Percentiles rank a stretch among this genome's conserved stretches.
Evolutionary conservation across 2,329 filamentous ascomycete genomes (phyloP).

Genomic region (Aspergillus arachidicola): DNA sequence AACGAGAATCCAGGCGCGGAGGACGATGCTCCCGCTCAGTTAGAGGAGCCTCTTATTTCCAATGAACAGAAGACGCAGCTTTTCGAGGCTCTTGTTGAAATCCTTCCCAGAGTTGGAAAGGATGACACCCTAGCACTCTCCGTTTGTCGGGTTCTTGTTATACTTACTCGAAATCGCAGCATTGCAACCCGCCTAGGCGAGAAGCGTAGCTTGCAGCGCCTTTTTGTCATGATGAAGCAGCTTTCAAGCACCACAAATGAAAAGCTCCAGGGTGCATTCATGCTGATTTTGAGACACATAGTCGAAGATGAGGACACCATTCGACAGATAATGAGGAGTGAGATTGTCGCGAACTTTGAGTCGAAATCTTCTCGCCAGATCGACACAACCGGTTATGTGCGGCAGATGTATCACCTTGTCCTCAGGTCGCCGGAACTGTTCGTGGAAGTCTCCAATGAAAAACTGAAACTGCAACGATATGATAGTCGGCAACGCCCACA

Average conservation of each 20-base stretch:
- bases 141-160: slow-evolving; percentile 78
- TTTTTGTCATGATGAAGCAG: slow-evolving; percentile 96
- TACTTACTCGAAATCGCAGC: slow-evolving; percentile 77
- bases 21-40: slow-evolving; percentile 58
- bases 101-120: slow-evolving; percentile 84
- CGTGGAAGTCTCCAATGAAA: slow-evolving; percentile 82
- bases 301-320: slow-evolving; percentile 91
- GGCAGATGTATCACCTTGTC: slow-evolving; percentile 75
- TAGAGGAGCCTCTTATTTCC: slow-evolving; percentile 65
- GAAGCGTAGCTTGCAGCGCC: slow-evolving; percentile 82
- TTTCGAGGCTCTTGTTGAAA: slow-evolving; percentile 75
- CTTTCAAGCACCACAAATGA: slow-evolving; percentile 77
- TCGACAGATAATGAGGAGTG: slow-evolving; percentile 86
- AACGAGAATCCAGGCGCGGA: slow-evolving; percentile 50
- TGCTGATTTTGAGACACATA: slow-evolving; percentile 87
- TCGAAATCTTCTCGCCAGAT: slow-evolving; percentile 57
- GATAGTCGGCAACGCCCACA: slow-evolving; percentile 58
- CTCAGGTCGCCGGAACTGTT: slow-evolving; percentile 84
- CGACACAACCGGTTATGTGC: slow-evolving; percentile 74
- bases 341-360: slow-evolving; percentile 80
- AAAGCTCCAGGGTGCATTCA: slow-evolving; percentile 72
- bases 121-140: slow-evolving; percentile 83
- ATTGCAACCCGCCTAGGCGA: slow-evolving; percentile 78
- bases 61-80: slow-evolving; percentile 69
- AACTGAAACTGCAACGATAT: slow-evolving; percentile 72